A percentile compares a stretch with the other conserved stretches of the same genome.
Evolutionary conservation across 225 moss, liverwort and hornwort species (phyloP).

Genomic region (Takakia lepidozioides): DNA sequence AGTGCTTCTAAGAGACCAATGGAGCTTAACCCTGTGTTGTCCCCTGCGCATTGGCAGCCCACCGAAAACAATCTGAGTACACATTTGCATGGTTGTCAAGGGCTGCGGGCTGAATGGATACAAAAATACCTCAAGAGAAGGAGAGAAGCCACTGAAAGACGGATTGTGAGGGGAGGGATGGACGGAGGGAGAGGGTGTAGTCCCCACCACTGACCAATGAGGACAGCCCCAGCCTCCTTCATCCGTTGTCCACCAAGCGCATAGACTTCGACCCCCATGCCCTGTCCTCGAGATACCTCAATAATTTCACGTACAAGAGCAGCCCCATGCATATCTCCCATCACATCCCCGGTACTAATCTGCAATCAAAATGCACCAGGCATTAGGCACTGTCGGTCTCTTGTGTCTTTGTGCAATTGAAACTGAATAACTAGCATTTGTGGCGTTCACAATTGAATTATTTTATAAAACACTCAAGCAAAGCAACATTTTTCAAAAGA

Average conservation of each 20-base stretch:
- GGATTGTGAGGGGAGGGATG: neutral
- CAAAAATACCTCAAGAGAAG: too few relatives aligned
- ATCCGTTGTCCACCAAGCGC: slow-evolving; percentile 69
- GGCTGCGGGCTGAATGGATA: too few relatives aligned
- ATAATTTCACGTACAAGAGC: slow-evolving; percentile 53
- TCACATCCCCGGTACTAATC: slow-evolving; percentile 86
- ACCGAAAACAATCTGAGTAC: neutral
- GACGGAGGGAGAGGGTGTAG: slow-evolving; percentile 18
- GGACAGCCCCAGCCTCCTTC: slow-evolving; percentile 62
- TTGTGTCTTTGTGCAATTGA: too few relatives aligned
- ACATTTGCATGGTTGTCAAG: too few relatives aligned
- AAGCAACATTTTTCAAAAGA: too few relatives aligned
- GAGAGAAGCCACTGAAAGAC: neutral
- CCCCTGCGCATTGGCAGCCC: slow-evolving; percentile 30
- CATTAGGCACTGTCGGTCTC: too few relatives aligned
- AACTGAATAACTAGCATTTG: too few relatives aligned
- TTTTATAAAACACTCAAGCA: too few relatives aligned
- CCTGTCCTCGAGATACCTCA: slow-evolving; percentile 25
- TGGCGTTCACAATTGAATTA: too few relatives aligned
- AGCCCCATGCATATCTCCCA: slow-evolving; percentile 89
- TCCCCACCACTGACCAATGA: slow-evolving; percentile 81
- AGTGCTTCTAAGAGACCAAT: slow-evolving; percentile 77
- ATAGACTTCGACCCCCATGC: slow-evolving; percentile 37
- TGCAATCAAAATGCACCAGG: slow-evolving; percentile 14
- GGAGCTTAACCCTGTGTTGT: slow-evolving; percentile 73